Evolutionary conservation across 768 basidiomycete genomes (phyloP), one percentile per base, ranked within the genome.

Genomic region (Calvatia gigantea): DNA sequence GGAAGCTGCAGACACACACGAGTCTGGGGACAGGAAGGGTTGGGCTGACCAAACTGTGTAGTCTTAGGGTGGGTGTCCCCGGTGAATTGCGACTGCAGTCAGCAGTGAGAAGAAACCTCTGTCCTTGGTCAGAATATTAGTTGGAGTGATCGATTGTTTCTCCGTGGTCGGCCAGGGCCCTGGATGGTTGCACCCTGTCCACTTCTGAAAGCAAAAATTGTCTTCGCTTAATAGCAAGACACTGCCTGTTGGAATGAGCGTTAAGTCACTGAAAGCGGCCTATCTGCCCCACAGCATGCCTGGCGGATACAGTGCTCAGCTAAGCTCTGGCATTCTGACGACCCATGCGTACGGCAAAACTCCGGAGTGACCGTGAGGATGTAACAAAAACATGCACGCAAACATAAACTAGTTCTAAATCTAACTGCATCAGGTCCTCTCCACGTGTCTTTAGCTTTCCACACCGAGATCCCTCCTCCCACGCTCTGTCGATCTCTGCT

Each of bases 291-390:
- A 49, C 46, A 32, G 32, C 54, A 56, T 39, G 39, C 38, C 39
- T 56, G 54, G 19, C 54, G 38, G 54, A 44, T 45, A 31, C 53
- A 19, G 45, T 56, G 54, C 54, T 56, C 54, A 48, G 47, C 54
- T 56, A 49, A 56, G 54, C 46, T 42, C 54, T 38, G 39, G 46
- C 47, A 48, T 48, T 42, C 53, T 54, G 44, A 35, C 46, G 51
- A 38, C 44, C 35, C 53, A 47, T 54, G 52, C 33, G 54, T 12
- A 39, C 54, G 47, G 47, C 46, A 56, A 49, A 56, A 48, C 21
- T 31, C 54, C 54, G 47, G 54, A 56, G 54, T 55, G 54, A 55
- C 54, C 54, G 54, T 55, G 54, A 56, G 47, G 39, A 52, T 56
- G 38, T 42, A 48, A 49, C 46, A 42, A 49, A 56, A 56, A 56